Evolutionary conservation across 2,329 filamentous ascomycete species (phyloP), one percentile per base, ranked within the genome.

Genomic region (Aspergillus uvarum): DNA sequence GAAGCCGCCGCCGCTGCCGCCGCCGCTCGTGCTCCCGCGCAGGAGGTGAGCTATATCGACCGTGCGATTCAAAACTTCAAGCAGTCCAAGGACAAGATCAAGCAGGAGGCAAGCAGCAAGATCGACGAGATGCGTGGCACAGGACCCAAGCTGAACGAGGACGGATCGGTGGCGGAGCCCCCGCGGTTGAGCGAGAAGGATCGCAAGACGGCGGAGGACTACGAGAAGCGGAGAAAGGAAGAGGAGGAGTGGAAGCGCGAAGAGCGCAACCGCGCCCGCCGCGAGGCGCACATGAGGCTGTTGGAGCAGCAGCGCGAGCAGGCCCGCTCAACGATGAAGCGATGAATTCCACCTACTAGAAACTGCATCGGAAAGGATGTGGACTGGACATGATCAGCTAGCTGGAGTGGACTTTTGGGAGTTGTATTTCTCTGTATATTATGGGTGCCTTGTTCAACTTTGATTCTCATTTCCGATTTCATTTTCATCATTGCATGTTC

Each of bases 201-300:
- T 56, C 65, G 73, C 42, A 70, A 68, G 59, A 66, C 66, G 44
- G 70, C 70, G 10, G 63, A 60, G 16, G 64, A 70, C 35, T 75
- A 75, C 47, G 71, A 75, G 58, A 64, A 66, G 52, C 68, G 65
- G 38, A 63, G 72, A 29, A 65, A 60, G 32, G 68, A 74, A 56
- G 70, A 75, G 49, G 66, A 74, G 52, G 65, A 68, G 6, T 68
- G 64, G 58, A 73, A 72, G 57, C 72, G 74, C 48, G 71, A 76
- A 55, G 67, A 75, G 59, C 68, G 71, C 16, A 77, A 76, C 32
- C 71, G 76, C 54, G 68, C 73, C 19, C 70, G 69, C 6, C 67
- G 72, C 48, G 60, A 68, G 29, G 67, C 70, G 22, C 65, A 74
- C 54, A 48, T 70, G 62, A 54, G 58, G 59, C 58, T 65, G 19